These are phyloP conservation scores for Phaffomyces thermotolerans DNA, from an alignment of 805 yeast genomes.

Conservation along the genomic window DNA sequence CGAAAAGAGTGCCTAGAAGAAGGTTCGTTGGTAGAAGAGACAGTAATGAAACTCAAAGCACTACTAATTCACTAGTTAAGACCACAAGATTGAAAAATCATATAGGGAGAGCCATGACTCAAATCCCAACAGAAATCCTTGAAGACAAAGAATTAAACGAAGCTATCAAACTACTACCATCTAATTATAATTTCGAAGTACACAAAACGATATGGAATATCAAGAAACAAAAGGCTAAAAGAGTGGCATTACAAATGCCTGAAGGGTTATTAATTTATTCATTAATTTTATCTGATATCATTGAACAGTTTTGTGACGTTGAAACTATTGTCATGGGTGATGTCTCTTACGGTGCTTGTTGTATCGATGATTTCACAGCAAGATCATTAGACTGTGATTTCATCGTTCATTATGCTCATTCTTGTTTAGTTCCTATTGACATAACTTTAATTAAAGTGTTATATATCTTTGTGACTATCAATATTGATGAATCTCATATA, in stretches of 20 bases:
- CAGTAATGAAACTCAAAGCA: conserved; percentile 8
- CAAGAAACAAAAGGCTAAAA: conserved; percentile 58
- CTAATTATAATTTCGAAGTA: conserved; percentile 91
- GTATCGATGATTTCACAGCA: conserved; percentile 95
- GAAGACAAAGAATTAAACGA: conserved; percentile 76
- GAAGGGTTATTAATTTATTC: conserved; percentile 90
- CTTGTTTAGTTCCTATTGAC: conserved; percentile 93
- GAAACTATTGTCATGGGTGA: conserved; percentile 97
- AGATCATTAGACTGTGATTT: conserved; percentile 89
- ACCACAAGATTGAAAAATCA: conserved; percentile 25
- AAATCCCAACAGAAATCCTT: conserved; percentile 81
- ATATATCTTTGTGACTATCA: conserved; percentile 92
- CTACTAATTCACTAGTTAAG: conserved; percentile 16
- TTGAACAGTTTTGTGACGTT: conserved; percentile 83
- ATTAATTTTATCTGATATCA: conserved; percentile 80
- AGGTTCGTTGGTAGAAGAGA: conserved; percentile 53
- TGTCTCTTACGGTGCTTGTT: conserved; percentile 97
- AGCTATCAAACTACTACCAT: conserved; percentile 75
- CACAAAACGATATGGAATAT: conserved; percentile 96
- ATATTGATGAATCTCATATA: conserved; percentile 77
- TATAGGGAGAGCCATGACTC: conserved; percentile 64
- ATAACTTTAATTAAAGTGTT: conserved; percentile 83
- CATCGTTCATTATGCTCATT: conserved; percentile 94
- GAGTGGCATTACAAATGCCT: conserved; percentile 96
- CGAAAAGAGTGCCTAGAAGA: conserved; percentile 35